Base-by-base conservation (phyloP, 2,329 filamentous ascomycete species). In the Elsinoe perseae region DNA sequence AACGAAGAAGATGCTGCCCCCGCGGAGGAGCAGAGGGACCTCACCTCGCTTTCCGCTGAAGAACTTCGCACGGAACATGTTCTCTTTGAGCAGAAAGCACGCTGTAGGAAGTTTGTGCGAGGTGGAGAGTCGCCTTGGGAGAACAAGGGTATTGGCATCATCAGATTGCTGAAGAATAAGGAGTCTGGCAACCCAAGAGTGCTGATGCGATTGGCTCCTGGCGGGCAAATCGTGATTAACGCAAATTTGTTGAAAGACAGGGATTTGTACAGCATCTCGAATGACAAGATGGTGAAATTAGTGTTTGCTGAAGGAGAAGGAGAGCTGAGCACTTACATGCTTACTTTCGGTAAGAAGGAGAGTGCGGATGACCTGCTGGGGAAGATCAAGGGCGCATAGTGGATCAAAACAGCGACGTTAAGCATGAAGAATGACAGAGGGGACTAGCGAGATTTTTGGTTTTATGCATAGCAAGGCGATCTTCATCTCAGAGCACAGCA, bases 111-210 rank as follows among this genome's bases (percentile, higher is more conserved):
- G 67, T 81, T 82, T 63, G 71, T 77, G 38, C 64, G 64, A 23
- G 70, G 74, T 12, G 70, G 71, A 4, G 74, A 78, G 64, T 80
- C 75, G 54, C 76, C 78, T 1, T 95, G 87, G 87, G 73, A 77
- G 27, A 82, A 79, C 0, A 81, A 85, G 67, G 89, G 88, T 43
- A 74, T 88, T 6, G 89, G 89, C 0, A 79, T 81, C 9, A 73
- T 91, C 54, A 84, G 86, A 36, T 68, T 95, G 12, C 75, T 95
- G 59, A 85, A 86, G 70, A 80, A 92, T 73, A 86, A 87, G 68
- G 77, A 78, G 14, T 87, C 83, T 0, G 81, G 80, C 18, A 77
- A 79, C 25, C 79, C 84, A 3, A 82, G 89, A 38, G 73, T 93
- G 44, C 72, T 95, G 18, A 72, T 91, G 60, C 82, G 89, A 50